These are phyloP conservation scores for Marasmius sp. DNA, from an alignment of 1,284 basidiomycete species.

Conservation along the genomic window DNA sequence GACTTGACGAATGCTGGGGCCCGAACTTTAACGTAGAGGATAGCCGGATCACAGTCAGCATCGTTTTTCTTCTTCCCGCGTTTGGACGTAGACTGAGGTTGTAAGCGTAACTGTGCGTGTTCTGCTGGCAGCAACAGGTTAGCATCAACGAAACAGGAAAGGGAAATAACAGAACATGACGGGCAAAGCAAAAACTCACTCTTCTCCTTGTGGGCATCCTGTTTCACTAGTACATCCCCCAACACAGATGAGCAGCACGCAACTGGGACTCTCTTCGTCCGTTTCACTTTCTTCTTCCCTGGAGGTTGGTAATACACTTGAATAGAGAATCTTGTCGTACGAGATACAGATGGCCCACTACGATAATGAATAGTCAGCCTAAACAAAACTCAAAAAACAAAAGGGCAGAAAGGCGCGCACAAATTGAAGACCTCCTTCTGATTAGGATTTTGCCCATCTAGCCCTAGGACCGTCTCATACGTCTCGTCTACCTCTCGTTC, in stretches of 20 bases:
- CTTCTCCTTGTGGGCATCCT: slow-evolving; percentile 18
- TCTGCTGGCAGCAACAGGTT: neutral
- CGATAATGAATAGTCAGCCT: neutral
- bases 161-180: neutral
- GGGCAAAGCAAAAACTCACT: neutral
- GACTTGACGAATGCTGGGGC: neutral
- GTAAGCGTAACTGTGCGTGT: neutral
- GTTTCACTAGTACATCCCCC: slow-evolving; percentile 49
- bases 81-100: neutral
- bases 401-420: slow-evolving; percentile 36
- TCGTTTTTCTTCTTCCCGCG: slow-evolving; percentile 2
- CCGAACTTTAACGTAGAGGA: neutral
- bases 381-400: neutral
- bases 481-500: slow-evolving; percentile 27
- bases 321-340: slow-evolving; percentile 45
- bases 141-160: neutral
- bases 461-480: slow-evolving; percentile 58
- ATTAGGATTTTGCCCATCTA: slow-evolving; percentile 70
- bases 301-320: slow-evolving; percentile 52
- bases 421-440: slow-evolving; percentile 50
- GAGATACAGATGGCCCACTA: slow-evolving; percentile 19
- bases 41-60: neutral
- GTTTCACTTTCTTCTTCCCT: slow-evolving; percentile 52
- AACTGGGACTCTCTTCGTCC: slow-evolving; percentile 52
- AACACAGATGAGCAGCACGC: slow-evolving; percentile 48